Evolutionary conservation across 768 basidiomycete genomes (phyloP).

Genomic region (Pleurotus ostreatus): DNA sequence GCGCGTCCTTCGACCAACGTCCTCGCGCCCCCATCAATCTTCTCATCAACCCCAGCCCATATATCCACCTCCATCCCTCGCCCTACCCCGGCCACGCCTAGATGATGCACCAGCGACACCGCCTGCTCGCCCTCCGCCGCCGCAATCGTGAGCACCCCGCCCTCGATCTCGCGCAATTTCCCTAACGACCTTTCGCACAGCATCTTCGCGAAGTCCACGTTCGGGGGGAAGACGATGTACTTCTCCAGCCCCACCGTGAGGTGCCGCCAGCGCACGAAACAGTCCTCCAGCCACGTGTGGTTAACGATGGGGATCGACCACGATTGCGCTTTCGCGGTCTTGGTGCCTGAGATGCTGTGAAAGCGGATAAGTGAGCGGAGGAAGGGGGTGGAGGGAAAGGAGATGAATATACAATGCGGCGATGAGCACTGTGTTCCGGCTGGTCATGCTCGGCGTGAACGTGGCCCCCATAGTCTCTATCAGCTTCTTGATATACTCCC

Average conservation of each 20-base stretch:
- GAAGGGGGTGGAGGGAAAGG: not conserved
- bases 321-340: slow-evolving; percentile 66
- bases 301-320: slow-evolving; percentile 90
- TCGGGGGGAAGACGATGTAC: slow-evolving; percentile 66
- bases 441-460: slow-evolving; percentile 81
- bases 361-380: not conserved
- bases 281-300: slow-evolving; percentile 90
- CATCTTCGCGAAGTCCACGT: slow-evolving; percentile 55
- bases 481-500: slow-evolving; percentile 86
- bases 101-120: not conserved
- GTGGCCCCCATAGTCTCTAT: slow-evolving; percentile 72
- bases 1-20: not conserved
- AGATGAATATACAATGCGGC: slow-evolving; percentile 67
- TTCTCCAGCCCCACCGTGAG: slow-evolving; percentile 61
- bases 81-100: not conserved
- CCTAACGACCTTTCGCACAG: slow-evolving; percentile 41
- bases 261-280: slow-evolving; percentile 74
- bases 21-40: not conserved
- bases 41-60: not conserved
- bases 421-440: slow-evolving; percentile 73
- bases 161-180: slow-evolving; percentile 19
- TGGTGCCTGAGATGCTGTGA: slow-evolving; percentile 42
- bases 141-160: slow-evolving; percentile 4
- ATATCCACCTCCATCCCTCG: slow-evolving; percentile 6
- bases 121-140: slow-evolving; percentile 7